Percentiles rank a stretch among this genome's conserved stretches.
phyloP scores from a whole-genome alignment of 352 stramenopile species.

The Thraustotheca clavata region DNA sequence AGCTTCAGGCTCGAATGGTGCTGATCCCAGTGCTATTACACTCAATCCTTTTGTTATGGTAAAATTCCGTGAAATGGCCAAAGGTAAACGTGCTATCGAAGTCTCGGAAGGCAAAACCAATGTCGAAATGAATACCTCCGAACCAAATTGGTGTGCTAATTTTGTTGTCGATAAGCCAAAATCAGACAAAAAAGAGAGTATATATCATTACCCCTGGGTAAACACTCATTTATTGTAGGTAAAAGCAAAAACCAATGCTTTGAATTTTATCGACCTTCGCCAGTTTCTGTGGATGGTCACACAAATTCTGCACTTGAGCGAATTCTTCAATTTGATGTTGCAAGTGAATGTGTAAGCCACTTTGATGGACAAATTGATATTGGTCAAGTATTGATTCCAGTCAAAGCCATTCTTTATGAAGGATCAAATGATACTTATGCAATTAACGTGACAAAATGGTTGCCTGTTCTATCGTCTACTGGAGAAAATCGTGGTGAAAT shows the following conservation, averaged over 20 bases:
- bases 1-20: neutral
- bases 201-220: too few relatives aligned
- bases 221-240: neutral
- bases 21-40: neutral
- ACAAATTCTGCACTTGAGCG: conserved; percentile 1
- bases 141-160: conserved; percentile 16
- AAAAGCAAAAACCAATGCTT: conserved; percentile 9
- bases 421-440: neutral
- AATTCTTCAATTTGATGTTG: conserved; percentile 9
- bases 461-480: neutral
- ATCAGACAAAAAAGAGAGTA: neutral
- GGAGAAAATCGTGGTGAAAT: conserved; percentile 10
- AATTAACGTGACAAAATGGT: conserved; percentile 17
- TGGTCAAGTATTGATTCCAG: conserved; percentile 8
- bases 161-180: neutral
- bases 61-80: conserved; percentile 14
- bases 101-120: conserved; percentile 14
- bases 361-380: conserved; percentile 14
- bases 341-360: conserved; percentile 10
- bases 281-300: neutral
- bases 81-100: conserved; percentile 14
- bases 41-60: conserved; percentile 18
- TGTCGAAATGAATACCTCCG: conserved; percentile 15
- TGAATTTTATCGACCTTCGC: conserved; percentile 16
- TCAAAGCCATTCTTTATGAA: conserved; percentile 21